These are phyloP conservation scores for Phytophthora pistaciae DNA, from an alignment of 352 stramenopile species.

Conservation along the genomic window DNA sequence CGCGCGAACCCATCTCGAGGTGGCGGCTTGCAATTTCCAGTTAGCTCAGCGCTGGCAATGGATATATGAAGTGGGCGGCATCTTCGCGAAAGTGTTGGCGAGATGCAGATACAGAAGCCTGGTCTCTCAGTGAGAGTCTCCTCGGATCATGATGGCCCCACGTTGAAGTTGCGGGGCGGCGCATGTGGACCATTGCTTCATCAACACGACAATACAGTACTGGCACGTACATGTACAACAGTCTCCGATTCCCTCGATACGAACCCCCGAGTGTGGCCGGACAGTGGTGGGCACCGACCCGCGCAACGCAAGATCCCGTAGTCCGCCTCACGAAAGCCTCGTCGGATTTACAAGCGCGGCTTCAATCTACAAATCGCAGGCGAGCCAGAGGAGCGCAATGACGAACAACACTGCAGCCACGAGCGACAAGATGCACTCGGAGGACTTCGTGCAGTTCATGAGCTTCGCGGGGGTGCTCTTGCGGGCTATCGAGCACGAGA, in stretches of 20 bases:
- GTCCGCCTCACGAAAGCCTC: neutral
- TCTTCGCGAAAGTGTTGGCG: too few relatives aligned
- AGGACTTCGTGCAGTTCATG: constrained; percentile 22
- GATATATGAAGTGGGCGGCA: too few relatives aligned
- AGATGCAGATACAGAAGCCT: too few relatives aligned
- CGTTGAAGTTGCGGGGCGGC: too few relatives aligned
- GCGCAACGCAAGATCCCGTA: constrained; percentile 5
- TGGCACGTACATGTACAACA: neutral
- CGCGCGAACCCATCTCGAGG: too few relatives aligned
- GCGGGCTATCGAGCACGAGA: constrained; percentile 16
- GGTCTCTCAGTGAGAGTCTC: too few relatives aligned
- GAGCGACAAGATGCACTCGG: constrained; percentile 15
- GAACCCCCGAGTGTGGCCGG: neutral
- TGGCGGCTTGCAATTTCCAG: too few relatives aligned
- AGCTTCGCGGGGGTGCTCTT: constrained; percentile 19
- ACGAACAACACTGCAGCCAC: neutral
- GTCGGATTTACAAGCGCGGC: neutral
- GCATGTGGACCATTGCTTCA: neutral
- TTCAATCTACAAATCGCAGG: constrained; percentile 14
- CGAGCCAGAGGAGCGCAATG: neutral
- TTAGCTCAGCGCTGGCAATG: too few relatives aligned
- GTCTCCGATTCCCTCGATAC: neutral
- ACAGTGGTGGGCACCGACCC: neutral
- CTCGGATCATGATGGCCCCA: too few relatives aligned
- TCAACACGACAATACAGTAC: neutral